phyloP scores from a whole-genome alignment of 106 monocot species.

The Apostasia shenzhenica region DNA sequence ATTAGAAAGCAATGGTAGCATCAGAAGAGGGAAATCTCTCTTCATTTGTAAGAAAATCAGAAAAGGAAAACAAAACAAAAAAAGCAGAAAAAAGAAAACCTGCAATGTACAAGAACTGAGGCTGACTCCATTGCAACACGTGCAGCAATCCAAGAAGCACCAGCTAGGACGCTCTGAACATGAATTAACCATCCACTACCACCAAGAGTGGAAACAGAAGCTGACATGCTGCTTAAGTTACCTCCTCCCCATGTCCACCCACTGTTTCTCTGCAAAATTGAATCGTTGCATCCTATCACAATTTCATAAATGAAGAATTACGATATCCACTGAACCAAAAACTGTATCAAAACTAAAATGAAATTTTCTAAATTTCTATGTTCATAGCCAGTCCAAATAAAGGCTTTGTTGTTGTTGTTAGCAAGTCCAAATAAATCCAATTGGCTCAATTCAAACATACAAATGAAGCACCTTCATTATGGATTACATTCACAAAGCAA shows the following conservation, averaged over 20 bases:
- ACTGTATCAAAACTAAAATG: no score
- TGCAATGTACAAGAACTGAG: conserved; percentile 98
- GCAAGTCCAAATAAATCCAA: no score
- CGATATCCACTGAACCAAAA: no score
- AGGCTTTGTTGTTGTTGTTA: no score
- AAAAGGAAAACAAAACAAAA: conserved; percentile 2
- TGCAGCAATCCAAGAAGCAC: conserved; percentile 98
- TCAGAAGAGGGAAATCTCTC: not conserved
- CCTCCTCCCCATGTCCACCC: conserved; percentile 96
- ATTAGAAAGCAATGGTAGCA: not conserved
- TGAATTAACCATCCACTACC: conserved; percentile 92
- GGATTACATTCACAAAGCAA: no score
- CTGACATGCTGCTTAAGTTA: conserved; percentile 92
- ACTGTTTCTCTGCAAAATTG: conserved; percentile 61
- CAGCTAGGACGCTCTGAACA: conserved; percentile 86
- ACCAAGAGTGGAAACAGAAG: conserved; percentile 80
- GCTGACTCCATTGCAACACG: conserved; percentile 76
- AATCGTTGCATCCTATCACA: not conserved
- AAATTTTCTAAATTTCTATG: no score
- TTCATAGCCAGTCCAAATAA: no score
- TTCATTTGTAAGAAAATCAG: not conserved
- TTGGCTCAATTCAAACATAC: no score
- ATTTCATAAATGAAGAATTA: no score
- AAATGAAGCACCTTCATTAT: no score
- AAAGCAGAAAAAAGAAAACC: conserved; percentile 29